Evolutionary conservation across 1,284 basidiomycete species (phyloP), one percentile per base, ranked within the genome.

Genomic region (Afroboletus lepidellus): DNA sequence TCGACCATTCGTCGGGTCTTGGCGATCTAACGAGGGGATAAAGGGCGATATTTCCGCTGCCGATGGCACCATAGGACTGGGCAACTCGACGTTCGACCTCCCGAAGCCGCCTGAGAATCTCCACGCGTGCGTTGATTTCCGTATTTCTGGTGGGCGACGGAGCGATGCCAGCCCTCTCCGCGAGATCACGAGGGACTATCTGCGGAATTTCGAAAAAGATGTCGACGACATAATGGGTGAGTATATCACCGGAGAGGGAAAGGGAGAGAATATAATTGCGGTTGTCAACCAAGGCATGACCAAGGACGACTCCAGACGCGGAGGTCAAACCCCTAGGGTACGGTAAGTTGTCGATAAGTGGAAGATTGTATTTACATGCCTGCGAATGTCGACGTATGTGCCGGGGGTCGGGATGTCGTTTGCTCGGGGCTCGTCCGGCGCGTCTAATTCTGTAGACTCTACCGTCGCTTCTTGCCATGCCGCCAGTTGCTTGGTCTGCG

Each of bases 311-410:
- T 20, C 76, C 83, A 36, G 77, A 72, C 8, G 65, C 60, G 3
- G 61, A 51, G 5, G 66, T 61, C 34, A 72, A 62, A 58, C 78
- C 79, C 57, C 84, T 87, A 45, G 13, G 46, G 15, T 38, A 52
- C 15, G n/a, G 27, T 62, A 39, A 66, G 51, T 38, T 33, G 48
- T 48, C 39, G 13, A 23, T 43, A 12, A 24, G 25, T 27, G 52
- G n/a, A 27, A 41, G 23, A 23, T 36, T 38, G 54, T 4, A 50
- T 32, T 33, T 3, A 67, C 77, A 51, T 58, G 83, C 85, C 77
- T 77, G 56, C 85, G 74, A 30, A 83, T 62, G 58, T 87, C 85
- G 25, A 87, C 71, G 48, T 85, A 81, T 16, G 81, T 74, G 0
- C 85, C 85, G 3, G 74, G 48, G 15, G 38, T 41, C 16, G 63